Conservation (phyloP, 2,329 filamentous ascomycete genomes). For the Pseudocercospora vitis region DNA sequence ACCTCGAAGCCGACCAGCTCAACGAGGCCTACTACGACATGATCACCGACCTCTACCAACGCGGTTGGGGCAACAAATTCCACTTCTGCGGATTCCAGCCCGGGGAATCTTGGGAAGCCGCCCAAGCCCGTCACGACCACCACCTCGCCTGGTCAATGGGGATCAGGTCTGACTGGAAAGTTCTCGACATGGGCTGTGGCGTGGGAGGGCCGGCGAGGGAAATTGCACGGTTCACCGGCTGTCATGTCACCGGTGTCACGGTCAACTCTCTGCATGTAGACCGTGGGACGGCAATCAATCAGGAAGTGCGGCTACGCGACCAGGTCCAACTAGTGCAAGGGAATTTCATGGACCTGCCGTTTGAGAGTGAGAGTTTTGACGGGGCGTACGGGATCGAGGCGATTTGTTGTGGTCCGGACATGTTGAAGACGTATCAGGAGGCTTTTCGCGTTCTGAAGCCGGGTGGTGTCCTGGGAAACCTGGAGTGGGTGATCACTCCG, state of each 20-base stretch:
- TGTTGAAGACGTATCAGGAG: conserved; percentile 32
- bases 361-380: conserved; percentile 33
- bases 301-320: conserved; percentile 70
- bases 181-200: conserved; percentile 38
- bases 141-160: conserved; percentile 31
- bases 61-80: conserved; percentile 90
- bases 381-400: conserved; percentile 38
- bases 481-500: conserved; percentile 38
- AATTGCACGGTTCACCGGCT: conserved; percentile 34
- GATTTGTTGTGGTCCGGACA: conserved; percentile 33
- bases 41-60: conserved; percentile 93
- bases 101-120: conserved; percentile 79
- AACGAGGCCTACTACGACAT: conserved; percentile 76
- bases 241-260: conserved; percentile 33
- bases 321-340: conserved; percentile 85
- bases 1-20: not conserved
- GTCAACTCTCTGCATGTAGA: conserved; percentile 36
- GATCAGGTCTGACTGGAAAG: conserved; percentile 30
- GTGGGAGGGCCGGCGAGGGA: conserved; percentile 36
- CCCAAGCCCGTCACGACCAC: conserved; percentile 58
- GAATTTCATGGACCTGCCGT: conserved; percentile 34
- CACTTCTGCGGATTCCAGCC: conserved; percentile 89
- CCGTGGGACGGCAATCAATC: conserved; percentile 60
- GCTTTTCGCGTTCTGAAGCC: conserved; percentile 36
- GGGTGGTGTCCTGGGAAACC: conserved; percentile 32